Conservation (phyloP, 208 protist species). For the Angomonas ambiguus region DNA sequence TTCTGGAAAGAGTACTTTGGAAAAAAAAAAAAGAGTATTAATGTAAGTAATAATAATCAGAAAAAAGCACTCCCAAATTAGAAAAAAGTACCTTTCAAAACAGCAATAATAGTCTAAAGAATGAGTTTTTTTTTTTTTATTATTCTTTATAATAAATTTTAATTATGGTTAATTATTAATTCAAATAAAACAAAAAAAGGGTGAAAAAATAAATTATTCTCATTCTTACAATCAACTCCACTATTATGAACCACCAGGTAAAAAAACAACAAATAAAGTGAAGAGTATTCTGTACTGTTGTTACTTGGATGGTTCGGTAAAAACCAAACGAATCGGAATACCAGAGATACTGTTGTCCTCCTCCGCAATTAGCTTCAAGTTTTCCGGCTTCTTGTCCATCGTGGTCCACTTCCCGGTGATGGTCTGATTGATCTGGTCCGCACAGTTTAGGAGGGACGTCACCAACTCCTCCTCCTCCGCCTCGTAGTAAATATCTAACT, state of each 20-base stretch:
- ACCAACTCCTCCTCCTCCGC: slow-evolving; percentile 71
- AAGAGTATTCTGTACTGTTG: background rate
- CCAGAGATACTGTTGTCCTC: slow-evolving; percentile 86
- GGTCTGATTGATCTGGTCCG: slow-evolving; percentile 74
- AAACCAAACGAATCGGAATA: slow-evolving; percentile 56
- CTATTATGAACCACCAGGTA: background rate
- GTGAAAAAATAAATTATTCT: background rate
- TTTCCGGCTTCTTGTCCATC: slow-evolving; percentile 54
- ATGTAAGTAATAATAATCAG: background rate
- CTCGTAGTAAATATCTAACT: slow-evolving; percentile 73
- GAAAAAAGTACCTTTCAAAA: background rate
- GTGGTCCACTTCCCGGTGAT: slow-evolving; percentile 58
- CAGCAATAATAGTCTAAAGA: background rate
- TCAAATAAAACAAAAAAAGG: background rate
- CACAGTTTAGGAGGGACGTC: slow-evolving; percentile 53
- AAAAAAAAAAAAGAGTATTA: slow-evolving; percentile 21
- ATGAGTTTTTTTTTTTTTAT: slow-evolving; percentile 2
- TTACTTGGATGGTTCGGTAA: slow-evolving; percentile 25
- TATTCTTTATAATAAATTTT: too few relatives aligned
- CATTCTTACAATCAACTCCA: too few relatives aligned
- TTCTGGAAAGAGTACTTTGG: too few relatives aligned
- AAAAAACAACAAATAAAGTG: background rate
- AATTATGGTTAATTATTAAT: too few relatives aligned
- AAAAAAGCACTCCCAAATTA: background rate
- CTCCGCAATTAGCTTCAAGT: slow-evolving; percentile 59